Evolutionary conservation across 73 alveolate species (phyloP).

Genomic region (Tetrahymena malaccensis): DNA sequence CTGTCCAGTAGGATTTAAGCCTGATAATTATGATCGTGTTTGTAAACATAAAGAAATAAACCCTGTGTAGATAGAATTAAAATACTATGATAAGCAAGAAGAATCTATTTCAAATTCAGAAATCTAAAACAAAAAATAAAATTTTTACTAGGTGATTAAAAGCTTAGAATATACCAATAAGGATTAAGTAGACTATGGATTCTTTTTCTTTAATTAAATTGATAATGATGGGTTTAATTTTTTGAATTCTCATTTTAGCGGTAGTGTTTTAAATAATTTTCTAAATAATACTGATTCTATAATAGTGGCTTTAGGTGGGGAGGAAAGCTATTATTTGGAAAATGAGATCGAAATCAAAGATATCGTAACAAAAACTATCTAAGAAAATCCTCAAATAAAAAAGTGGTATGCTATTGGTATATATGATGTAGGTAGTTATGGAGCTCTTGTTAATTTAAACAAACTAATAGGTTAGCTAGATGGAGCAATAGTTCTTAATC

Average conservation of each 20-base stretch:
- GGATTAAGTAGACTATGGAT: neutral
- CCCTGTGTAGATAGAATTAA: neutral
- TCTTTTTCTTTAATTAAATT: neutral
- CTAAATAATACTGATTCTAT: neutral
- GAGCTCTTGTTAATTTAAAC: neutral
- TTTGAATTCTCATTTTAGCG: neutral
- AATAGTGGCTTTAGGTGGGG: neutral
- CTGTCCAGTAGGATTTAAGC: neutral
- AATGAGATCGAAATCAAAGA: neutral
- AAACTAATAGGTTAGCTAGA: neutral
- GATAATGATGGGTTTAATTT: neutral
- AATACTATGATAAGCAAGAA: neutral
- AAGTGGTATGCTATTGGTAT: neutral
- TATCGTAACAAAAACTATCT: neutral
- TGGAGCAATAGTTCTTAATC: neutral
- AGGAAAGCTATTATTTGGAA: neutral
- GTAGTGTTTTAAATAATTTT: neutral
- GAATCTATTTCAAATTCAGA: neutral
- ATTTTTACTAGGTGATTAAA: neutral
- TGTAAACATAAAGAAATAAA: neutral
- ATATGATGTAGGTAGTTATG: neutral
- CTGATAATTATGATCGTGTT: neutral
- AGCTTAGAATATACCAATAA: neutral
- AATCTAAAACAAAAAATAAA: neutral
- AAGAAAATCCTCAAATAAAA: neutral